Base-by-base conservation (phyloP, 1,284 basidiomycete species). In the Mrakiaceae sp. region DNA sequence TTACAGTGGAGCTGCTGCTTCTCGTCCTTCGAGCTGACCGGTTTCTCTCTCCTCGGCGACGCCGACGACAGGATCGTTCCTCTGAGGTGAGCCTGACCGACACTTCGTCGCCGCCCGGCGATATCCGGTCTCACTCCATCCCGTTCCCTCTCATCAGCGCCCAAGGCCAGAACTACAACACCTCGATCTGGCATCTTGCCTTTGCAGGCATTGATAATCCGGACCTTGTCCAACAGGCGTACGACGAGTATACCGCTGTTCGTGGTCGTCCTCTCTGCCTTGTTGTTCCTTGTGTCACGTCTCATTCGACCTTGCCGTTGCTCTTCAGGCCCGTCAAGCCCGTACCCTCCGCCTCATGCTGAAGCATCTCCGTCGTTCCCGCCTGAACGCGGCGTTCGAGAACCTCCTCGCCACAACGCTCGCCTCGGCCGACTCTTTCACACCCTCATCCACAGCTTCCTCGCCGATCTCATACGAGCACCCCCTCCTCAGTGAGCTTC, bases 101-200 rank as follows among this genome's bases (percentile, higher is more conserved):
- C 39, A 1, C 39, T 42, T 27, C 27, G 27, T 27, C 27, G 27
- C 27, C 27, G 27, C 27, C 27, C 27, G 27, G 27, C 27, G 27
- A 27, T 27, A 27, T 27, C 27, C 27, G 27, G 27, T 27, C 27
- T 27, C 27, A 27, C 27, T 27, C 27, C 27, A 27, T 27, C 27
- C 27, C 27, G 27, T 47, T 12, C 5, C 39, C 5, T 44, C 53
- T 14, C 7, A 14, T 27, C 47, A 64, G 58, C 4, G 63, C 63
- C 5, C 63, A 64, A 46, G 63, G 58, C 7, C 51, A 43, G 3
- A 60, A 64, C 42, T 64, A 64, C 46, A 64, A 64, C 49, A 54
- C 50, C 27, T 55, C 63, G 8, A 60, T 64, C 27, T 64, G 63
- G 63, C 27, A 27, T 27, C 27, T 27, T 27, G 27, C 27, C 27